A percentile compares a stretch with the other conserved stretches of the same genome.
Conservation (phyloP, 2,329 filamentous ascomycete genomes). For the Penicillium sp. region DNA sequence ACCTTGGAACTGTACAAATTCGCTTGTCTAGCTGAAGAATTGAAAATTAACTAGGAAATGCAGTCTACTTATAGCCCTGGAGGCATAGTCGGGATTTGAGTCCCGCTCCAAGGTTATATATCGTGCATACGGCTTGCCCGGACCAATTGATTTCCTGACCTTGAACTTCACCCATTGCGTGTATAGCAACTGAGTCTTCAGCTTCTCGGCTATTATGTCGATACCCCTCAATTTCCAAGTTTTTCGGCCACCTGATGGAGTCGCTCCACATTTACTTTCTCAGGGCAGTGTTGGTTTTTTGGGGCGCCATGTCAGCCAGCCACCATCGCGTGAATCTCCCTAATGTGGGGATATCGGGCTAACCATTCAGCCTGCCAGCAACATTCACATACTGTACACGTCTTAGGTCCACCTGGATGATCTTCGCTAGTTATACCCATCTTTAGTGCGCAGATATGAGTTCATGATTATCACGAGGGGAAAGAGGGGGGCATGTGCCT, state of each 20-base stretch:
- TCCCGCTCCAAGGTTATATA: neutral
- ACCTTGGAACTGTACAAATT: neutral
- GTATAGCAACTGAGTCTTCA: neutral
- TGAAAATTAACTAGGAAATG: neutral
- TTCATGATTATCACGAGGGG: neutral
- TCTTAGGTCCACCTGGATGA: neutral
- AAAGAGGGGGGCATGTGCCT: neutral
- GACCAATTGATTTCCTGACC: neutral
- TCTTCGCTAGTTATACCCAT: neutral
- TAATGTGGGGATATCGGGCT: neutral
- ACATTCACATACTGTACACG: neutral
- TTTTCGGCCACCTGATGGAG: neutral
- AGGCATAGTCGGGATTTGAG: neutral
- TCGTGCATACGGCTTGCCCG: neutral
- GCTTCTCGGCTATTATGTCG: neutral
- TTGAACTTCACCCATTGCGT: neutral
- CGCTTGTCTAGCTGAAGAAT: neutral
- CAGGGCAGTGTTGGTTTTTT: neutral
- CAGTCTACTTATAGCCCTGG: neutral
- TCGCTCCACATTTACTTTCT: neutral
- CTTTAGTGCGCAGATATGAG: neutral
- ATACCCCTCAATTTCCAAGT: neutral
- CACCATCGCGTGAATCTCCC: neutral
- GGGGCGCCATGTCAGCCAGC: neutral
- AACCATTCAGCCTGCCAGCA: neutral